A percentile compares a stretch with the other conserved stretches of the same genome.
These are phyloP conservation scores for Fusarium duplospermum DNA, from an alignment of 2,329 filamentous ascomycete species.

Conservation along the genomic window DNA sequence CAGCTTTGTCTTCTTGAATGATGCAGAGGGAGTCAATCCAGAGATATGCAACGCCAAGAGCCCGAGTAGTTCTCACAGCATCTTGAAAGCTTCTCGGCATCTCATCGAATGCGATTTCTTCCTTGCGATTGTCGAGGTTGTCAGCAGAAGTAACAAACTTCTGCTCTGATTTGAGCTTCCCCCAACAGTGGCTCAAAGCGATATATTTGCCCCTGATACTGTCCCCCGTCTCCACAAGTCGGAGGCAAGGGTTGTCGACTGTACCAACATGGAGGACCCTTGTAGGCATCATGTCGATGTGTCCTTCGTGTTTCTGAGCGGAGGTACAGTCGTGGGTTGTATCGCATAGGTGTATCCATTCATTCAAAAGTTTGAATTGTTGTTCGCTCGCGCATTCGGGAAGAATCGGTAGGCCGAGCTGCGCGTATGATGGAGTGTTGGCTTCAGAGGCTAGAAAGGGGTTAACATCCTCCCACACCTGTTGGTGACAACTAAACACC, in stretches of 20 bases:
- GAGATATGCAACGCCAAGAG: not conserved
- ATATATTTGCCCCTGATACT: not conserved
- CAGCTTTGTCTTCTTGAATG: not conserved
- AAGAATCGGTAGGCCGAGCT: not conserved
- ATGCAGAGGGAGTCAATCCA: not conserved
- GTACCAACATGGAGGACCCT: not conserved
- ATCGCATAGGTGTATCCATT: not conserved
- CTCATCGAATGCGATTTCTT: not conserved
- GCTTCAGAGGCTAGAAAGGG: not conserved
- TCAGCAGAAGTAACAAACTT: not conserved
- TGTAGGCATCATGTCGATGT: not conserved
- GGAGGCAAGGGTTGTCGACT: not conserved
- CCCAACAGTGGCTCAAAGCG: not conserved
- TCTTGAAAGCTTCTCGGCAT: not conserved
- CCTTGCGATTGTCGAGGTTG: not conserved
- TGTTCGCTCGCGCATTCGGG: not conserved
- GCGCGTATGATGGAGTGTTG: not conserved
- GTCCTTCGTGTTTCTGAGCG: not conserved
- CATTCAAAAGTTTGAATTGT: not conserved
- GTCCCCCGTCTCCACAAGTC: not conserved
- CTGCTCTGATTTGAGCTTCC: fast-evolving
- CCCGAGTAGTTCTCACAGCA: not conserved
- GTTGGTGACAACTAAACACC: not conserved
- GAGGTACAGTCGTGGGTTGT: not conserved
- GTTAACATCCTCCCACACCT: not conserved